Base-by-base conservation (phyloP, 2,329 filamentous ascomycete species). In the Aspergillus sp. region DNA sequence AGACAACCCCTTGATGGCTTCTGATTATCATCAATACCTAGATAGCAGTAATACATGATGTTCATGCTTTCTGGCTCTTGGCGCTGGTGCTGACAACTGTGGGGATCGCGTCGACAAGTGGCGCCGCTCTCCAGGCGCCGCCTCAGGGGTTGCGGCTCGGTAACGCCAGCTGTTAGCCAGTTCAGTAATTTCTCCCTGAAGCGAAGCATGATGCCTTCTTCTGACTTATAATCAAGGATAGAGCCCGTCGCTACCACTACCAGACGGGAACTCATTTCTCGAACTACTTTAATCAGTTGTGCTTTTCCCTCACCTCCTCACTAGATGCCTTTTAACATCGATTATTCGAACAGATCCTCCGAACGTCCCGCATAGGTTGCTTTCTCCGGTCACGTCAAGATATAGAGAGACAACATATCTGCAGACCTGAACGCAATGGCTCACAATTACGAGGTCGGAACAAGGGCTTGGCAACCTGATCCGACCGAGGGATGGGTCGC, bases 391-490 rank as follows among this genome's bases (percentile, higher is more conserved):
- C 52, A 58, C 39, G 38, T 58, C 57, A 21, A 53, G 57, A 55
- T 60, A 50, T 32, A 30, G 25, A 27, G n/a, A 27, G 13, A 17
- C 25, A 32, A 50, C 7, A 54, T 36, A 57, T 52, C 57, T 17
- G 25, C 50, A 51, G 41, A 58, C 52, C 38, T 27, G 50, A 39
- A 55, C 59, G 60, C 64, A 59, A 72, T 96, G 93, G 91, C 92
- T 82, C 90, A 96, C 80, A 91, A 87, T 76, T 98, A 96, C 82
- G 93, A 98, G 84, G 87, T 97, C 75, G 95, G 94, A 75, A 98
- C 94, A 73, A 88, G 92, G 86, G 95, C 93, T 76, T 99, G 95
- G 95, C 95, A 98, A 86, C 93, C 95, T 71, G 95, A 99, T 83
- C 82, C 87, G 77, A 91, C 91, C 63, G 94, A 99, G 80, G 95